Conservation (phyloP, 2,329 filamentous ascomycete genomes). For the Sporothrix brunneoviolacea region DNA sequence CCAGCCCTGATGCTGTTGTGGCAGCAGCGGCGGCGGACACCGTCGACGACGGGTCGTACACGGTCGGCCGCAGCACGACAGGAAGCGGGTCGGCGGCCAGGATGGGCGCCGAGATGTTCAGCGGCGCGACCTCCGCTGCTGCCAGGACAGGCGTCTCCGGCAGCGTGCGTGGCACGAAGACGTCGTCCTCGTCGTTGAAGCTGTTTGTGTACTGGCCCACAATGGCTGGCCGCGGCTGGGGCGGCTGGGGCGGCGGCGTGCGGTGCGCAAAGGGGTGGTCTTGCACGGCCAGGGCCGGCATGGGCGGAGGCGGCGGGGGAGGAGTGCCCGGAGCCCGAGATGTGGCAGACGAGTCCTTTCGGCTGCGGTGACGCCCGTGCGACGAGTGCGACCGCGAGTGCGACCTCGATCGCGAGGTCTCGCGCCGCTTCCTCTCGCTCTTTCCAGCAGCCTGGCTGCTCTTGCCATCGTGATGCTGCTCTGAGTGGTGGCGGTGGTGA, state of each 20-base stretch:
- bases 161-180: slow-evolving; percentile 18
- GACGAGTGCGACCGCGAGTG: neutral
- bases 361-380: slow-evolving; percentile 7
- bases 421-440: neutral
- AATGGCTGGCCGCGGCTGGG: slow-evolving; percentile 7
- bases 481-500: slow-evolving; percentile 17
- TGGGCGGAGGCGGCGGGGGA: neutral
- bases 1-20: neutral
- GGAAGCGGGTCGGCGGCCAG: slow-evolving; percentile 42
- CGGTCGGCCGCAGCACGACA: slow-evolving; percentile 48
- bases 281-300: neutral
- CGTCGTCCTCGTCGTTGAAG: slow-evolving; percentile 9
- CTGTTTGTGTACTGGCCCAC: neutral
- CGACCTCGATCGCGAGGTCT: slow-evolving; percentile 10
- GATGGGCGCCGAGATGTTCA: slow-evolving; percentile 44
- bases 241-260: slow-evolving; percentile 15
- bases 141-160: slow-evolving; percentile 13
- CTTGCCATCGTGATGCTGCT: slow-evolving; percentile 15
- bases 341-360: slow-evolving; percentile 4
- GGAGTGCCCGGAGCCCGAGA: neutral
- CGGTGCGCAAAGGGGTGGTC: slow-evolving; percentile 16
- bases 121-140: slow-evolving; percentile 13
- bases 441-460: no score
- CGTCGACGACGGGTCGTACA: slow-evolving; percentile 42
- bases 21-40: slow-evolving; percentile 1